Conservation (phyloP, 2,329 filamentous ascomycete genomes). For the Sordariomycetes sp. region DNA sequence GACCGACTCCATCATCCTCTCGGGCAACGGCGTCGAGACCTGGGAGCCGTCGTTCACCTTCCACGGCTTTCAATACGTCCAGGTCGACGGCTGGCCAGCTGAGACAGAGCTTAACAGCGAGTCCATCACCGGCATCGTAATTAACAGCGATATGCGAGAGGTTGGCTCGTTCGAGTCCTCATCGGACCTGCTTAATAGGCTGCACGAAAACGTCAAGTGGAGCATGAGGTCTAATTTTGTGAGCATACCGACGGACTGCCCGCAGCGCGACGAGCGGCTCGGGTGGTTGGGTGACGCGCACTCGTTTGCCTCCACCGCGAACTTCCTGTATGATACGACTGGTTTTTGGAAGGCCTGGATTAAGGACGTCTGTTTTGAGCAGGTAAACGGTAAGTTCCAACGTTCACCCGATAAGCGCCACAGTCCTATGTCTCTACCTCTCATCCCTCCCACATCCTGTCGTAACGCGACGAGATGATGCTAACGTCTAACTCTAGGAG, state of each 20-base stretch:
- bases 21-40: slow-evolving; percentile 8
- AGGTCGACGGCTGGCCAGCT: slow-evolving; percentile 31
- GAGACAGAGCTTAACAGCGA: slow-evolving; percentile 6
- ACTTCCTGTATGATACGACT: slow-evolving; percentile 40
- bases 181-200: slow-evolving; percentile 35
- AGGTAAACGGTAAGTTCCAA: slow-evolving; percentile 12
- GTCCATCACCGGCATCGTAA: slow-evolving; percentile 14
- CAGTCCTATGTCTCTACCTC: too few species aligned
- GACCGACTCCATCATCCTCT: slow-evolving; percentile 24
- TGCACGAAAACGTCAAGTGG: slow-evolving; percentile 45
- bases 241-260: slow-evolving; percentile 46
- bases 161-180: slow-evolving; percentile 42
- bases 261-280: slow-evolving; percentile 42
- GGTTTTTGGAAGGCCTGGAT: slow-evolving; percentile 40
- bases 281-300: slow-evolving; percentile 43
- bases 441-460: slow-evolving; percentile 6
- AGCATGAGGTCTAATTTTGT: slow-evolving; percentile 49
- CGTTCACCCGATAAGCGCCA: slow-evolving; percentile 18
- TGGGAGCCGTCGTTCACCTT: slow-evolving; percentile 40
- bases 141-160: slow-evolving; percentile 41
- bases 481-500: neutral
- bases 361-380: slow-evolving; percentile 27
- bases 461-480: neutral
- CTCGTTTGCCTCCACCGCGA: slow-evolving; percentile 37
- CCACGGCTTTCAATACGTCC: slow-evolving; percentile 40